Conservation (phyloP, 2,329 filamentous ascomycete species). For the Fusarium sororula region DNA sequence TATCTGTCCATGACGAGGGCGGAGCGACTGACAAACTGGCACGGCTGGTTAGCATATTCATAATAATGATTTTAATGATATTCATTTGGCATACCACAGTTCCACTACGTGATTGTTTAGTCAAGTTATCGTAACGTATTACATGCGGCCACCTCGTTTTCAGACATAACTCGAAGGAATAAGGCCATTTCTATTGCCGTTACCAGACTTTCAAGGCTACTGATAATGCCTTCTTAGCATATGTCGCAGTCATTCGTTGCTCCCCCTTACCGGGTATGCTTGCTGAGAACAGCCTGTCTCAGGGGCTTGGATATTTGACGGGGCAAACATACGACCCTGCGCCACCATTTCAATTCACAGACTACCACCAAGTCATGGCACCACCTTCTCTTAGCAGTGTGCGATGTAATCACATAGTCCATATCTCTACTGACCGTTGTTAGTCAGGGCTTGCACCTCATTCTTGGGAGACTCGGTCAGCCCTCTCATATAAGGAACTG, state of each 20-base stretch:
- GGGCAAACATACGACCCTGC: background rate
- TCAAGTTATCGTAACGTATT: background rate
- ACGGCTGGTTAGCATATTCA: constrained; percentile 40
- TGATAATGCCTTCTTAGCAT: background rate
- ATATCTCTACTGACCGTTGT: background rate
- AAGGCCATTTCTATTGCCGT: background rate
- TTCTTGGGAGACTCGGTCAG: background rate
- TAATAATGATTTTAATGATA: constrained; percentile 11
- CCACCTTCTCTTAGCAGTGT: no score
- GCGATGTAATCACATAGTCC: fast-evolving
- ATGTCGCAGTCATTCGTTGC: background rate
- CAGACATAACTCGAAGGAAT: no score
- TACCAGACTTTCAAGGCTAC: no score
- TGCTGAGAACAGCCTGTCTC: background rate
- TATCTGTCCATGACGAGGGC: constrained; percentile 30
- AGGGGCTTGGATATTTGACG: background rate
- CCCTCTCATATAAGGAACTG: background rate
- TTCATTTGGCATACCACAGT: background rate
- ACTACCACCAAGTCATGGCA: background rate
- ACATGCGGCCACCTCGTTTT: no score
- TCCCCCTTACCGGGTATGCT: no score
- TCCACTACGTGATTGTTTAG: background rate
- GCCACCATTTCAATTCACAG: no score
- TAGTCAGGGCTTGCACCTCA: background rate
- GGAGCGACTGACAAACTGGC: constrained; percentile 37